phyloP scores from a whole-genome alignment of 495 filamentous ascomycete genomes.

The Daldinia childiae region DNA sequence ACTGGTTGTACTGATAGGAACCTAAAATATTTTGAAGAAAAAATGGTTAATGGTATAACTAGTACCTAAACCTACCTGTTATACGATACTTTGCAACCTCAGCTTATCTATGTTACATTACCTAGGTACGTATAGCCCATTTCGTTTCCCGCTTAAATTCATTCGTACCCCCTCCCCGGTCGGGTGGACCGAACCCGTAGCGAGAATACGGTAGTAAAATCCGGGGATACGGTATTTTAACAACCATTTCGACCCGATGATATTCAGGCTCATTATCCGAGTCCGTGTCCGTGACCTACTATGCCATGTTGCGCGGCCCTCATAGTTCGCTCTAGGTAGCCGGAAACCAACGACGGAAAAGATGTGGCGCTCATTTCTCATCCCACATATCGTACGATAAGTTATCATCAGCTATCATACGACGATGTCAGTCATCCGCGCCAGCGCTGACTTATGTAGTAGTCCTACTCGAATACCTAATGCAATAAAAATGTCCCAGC shows the following conservation, averaged over 20 bases:
- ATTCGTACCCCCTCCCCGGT: no score
- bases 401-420: conserved; percentile 38
- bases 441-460: conserved; percentile 17
- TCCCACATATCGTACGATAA: conserved; percentile 35
- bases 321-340: neutral
- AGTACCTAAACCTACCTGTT: no score
- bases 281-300: neutral
- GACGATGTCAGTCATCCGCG: conserved; percentile 16
- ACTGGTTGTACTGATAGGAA: no score
- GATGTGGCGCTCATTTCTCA: conserved; percentile 27
- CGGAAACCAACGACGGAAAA: conserved; percentile 11
- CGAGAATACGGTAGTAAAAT: neutral
- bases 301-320: no score
- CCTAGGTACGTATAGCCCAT: no score
- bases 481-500: conserved; percentile 15
- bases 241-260: neutral
- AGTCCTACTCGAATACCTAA: neutral
- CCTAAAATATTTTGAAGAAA: no score
- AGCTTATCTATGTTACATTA: no score
- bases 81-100: no score
- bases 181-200: neutral
- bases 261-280: neutral
- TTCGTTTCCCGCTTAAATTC: no score
- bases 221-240: neutral
- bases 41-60: no score